Base-by-base conservation (phyloP, 345 rosid species). In the Cardamine resedifolia region DNA sequence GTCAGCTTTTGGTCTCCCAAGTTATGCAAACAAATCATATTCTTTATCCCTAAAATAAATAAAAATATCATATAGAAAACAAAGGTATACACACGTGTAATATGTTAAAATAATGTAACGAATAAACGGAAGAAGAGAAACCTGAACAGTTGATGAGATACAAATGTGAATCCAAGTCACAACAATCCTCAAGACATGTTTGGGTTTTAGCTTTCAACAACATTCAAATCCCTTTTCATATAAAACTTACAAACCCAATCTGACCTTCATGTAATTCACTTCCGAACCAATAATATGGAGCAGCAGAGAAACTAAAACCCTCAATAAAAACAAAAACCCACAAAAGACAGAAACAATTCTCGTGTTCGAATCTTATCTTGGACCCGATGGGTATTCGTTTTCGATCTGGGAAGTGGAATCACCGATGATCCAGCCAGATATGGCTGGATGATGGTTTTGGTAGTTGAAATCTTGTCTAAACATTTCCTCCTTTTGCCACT, bases 401-500 rank as follows among this genome's bases (percentile, higher is more conserved):
- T 72, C 74, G 7, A 78, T 78, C 16, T 78, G 81, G 55, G 81
- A 72, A 52, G 77, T 72, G 24, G 81, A 78, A 51, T 78, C 81
- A 0, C 73, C 73, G 2, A 73, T 78, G 49, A 68, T 70, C 77
- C 77, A 78, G 6, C 66, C 5, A 71, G 78, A 61, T 0, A 61
- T 48, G 10, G 66, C 66, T 5, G 66, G 66, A 61, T 59, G 70
- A 34, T 66, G 41, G 30, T 64, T 27, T 59, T 73, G 73, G 53
- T 78, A 73, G 66, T 72, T 78, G 66, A 68, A 72, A 20, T 73
- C 81, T 59, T 78, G 78, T 52, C 77, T 68, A 70, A 66, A 61
- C 45, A 66, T 74, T 71, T 95, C 98, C 49, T 86, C 96, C 62
- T 88, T 95, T 81, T 95, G 96, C 99, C 97, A 91, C 60, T 91